Percentiles rank a stretch among this genome's conserved stretches.
Evolutionary conservation across 306 rosid species (phyloP).

Genomic region (Fragaria nilgerrensis): DNA sequence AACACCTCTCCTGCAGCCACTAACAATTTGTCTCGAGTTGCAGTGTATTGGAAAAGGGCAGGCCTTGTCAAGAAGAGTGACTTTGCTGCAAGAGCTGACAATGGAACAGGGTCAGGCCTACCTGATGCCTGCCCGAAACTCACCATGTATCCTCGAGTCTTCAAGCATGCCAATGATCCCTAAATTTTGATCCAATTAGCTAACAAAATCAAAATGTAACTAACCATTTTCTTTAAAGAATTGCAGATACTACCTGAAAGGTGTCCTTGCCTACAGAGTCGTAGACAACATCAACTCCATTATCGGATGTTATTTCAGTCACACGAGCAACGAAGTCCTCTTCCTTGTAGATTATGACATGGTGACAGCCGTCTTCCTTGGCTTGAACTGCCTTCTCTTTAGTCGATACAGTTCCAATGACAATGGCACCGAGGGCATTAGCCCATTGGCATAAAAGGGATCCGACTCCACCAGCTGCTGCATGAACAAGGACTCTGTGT

Average conservation of each 20-base stretch:
- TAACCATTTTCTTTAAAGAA: neutral
- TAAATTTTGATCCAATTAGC: slow-evolving; percentile 19
- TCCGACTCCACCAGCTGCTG: slow-evolving; percentile 98
- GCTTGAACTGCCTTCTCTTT: slow-evolving; percentile 89
- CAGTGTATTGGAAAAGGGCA: slow-evolving; percentile 48
- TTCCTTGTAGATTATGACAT: slow-evolving; percentile 66
- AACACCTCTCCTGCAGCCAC: slow-evolving; percentile 73
- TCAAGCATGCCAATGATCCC: slow-evolving; percentile 85
- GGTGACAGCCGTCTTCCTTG: slow-evolving; percentile 85
- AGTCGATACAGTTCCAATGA: slow-evolving; percentile 81
- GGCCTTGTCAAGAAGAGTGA: slow-evolving; percentile 87
- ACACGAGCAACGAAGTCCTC: slow-evolving; percentile 81
- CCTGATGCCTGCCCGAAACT: slow-evolving; percentile 91
- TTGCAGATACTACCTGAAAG: slow-evolving; percentile 56
- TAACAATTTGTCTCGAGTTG: slow-evolving; percentile 60
- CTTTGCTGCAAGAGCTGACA: slow-evolving; percentile 64
- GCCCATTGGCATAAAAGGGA: slow-evolving; percentile 95
- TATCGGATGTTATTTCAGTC: slow-evolving; percentile 68
- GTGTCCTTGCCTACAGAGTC: slow-evolving; percentile 94
- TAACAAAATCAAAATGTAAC: neutral
- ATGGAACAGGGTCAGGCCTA: slow-evolving; percentile 76
- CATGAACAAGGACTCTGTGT: slow-evolving; percentile 75
- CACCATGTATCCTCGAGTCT: slow-evolving; percentile 70
- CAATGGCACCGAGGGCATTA: slow-evolving; percentile 83
- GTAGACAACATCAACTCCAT: slow-evolving; percentile 85